Evolutionary conservation across 768 basidiomycete genomes (phyloP), one percentile per base, ranked within the genome.

Genomic region (Russula emetica): DNA sequence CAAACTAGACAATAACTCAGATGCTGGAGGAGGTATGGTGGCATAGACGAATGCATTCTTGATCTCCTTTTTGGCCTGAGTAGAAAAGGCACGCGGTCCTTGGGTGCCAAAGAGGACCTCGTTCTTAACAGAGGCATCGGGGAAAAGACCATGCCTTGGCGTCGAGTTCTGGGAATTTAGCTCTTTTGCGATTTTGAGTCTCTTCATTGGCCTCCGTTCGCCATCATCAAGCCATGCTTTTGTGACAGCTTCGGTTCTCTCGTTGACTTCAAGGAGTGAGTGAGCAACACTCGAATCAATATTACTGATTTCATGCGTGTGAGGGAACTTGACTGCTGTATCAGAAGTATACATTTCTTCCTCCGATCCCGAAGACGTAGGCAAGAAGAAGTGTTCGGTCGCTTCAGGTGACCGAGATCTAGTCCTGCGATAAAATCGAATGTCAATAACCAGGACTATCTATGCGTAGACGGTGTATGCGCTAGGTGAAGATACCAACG

Each of bases 11-110:
- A 80, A 60, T 0, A 90, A 74, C 14, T 82, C 76, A 4, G 78
- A 75, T 6, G 76, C 53, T 7, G 82, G 74, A 2, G 89, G 90
- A 0, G 88, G 83, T 11, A 71, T 60, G n/a, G 65, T 61, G 1
- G 73, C 72, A 63, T 87, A 91, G 38, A 74, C 69, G 69, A 83
- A 84, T 36, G 72, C 69, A 24, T 71, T 70, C 20, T 58, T 50
- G 61, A 81, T 80, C 36, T 71, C 22, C 57, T 58, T 63, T 59
- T 59, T 69, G 28, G 68, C 62, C 30, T 59, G 56, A 38, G 55
- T 42, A 11, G 67, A 56, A 51, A 67, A 63, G 16, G 26, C 20
- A 51, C 60, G 61, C 20, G 66, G 67, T 10, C 55, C 36, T 28
- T 61, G 61, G 28, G 66, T 61, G 45, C 62, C 38, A 28, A 60